Percentiles rank a stretch among this genome's conserved stretches.
These are phyloP conservation scores for Prunus padus DNA, from an alignment of 306 rosid species.

Conservation along the genomic window DNA sequence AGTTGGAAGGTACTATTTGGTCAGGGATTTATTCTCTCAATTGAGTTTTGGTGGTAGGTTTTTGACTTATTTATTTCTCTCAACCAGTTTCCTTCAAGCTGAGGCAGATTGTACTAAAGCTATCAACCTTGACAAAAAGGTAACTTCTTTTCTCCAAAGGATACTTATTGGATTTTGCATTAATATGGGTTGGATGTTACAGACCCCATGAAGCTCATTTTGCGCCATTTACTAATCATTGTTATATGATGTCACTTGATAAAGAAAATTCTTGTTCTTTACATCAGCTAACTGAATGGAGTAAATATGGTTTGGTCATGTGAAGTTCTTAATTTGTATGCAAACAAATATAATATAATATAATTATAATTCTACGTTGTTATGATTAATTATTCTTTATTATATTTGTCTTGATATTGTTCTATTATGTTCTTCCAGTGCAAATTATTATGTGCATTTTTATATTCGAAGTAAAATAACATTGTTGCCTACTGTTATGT, in stretches of 20 bases:
- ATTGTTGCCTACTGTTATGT: not conserved
- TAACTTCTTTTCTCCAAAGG: slow-evolving; percentile 17
- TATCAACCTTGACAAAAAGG: slow-evolving; percentile 86
- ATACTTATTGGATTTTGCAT: not conserved
- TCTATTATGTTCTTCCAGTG: not conserved
- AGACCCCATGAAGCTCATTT: not conserved
- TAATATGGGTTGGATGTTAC: not conserved
- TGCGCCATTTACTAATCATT: not conserved
- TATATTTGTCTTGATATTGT: not conserved
- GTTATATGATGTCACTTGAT: not conserved
- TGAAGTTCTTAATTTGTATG: not conserved
- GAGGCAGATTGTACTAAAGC: slow-evolving; percentile 87
- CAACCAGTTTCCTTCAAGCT: slow-evolving; percentile 70
- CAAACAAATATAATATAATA: not conserved
- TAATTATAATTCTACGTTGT: not conserved
- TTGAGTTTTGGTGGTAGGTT: slow-evolving; percentile 20
- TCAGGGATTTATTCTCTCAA: slow-evolving; percentile 11
- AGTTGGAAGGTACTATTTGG: slow-evolving; percentile 59
- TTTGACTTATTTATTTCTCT: slow-evolving; percentile 34
- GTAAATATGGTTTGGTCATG: not conserved
- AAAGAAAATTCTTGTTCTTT: not conserved
- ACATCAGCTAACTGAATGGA: not conserved
- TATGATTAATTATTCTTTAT: not conserved
- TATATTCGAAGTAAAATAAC: not conserved
- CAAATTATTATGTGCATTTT: not conserved